phyloP scores from a whole-genome alignment of 805 yeast species.

The Spencermartinsiella europaea region DNA sequence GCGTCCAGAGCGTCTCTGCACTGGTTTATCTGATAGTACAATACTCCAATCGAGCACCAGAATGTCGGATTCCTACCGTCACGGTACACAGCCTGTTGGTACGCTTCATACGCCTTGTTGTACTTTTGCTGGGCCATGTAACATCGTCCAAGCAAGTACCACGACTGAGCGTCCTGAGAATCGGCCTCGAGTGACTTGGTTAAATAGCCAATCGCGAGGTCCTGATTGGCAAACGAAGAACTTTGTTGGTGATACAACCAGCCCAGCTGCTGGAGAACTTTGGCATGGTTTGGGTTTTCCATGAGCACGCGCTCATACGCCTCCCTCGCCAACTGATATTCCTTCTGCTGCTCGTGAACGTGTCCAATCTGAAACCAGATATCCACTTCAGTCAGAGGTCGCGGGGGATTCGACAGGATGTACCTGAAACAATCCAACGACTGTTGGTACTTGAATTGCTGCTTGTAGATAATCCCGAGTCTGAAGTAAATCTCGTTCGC shows the following conservation, averaged over 20 bases:
- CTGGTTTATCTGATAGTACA: conserved; percentile 93
- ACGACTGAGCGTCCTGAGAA: conserved; percentile 86
- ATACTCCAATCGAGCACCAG: conserved; percentile 94
- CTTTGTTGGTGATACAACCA: conserved; percentile 80
- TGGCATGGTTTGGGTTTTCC: conserved; percentile 90
- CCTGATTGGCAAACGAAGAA: conserved; percentile 68
- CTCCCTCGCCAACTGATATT: conserved; percentile 85
- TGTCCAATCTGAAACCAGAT: conserved; percentile 99
- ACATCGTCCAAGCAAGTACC: conserved; percentile 96
- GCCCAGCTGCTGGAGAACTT: conserved; percentile 92
- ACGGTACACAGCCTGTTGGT: conserved; percentile 96
- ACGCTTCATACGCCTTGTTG: conserved; percentile 94
- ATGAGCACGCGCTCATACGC: conserved; percentile 90
- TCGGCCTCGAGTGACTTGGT: conserved; percentile 87
- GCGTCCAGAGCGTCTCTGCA: conserved; percentile 97
- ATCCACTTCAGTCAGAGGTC: conserved; percentile 92
- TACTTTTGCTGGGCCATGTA: conserved; percentile 95
- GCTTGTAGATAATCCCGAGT: conserved; percentile 92
- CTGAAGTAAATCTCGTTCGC: conserved; percentile 95
- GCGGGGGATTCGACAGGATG: conserved; percentile 85
- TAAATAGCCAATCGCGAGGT: conserved; percentile 73
- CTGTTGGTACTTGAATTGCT: conserved; percentile 79
- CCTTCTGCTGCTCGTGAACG: conserved; percentile 89
- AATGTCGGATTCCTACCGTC: conserved; percentile 96
- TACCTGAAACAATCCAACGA: conserved; percentile 94